Percentiles rank a stretch among this genome's conserved stretches.
Evolutionary conservation across 2,329 filamentous ascomycete genomes (phyloP).

Genomic region (Penicillium glabrum): DNA sequence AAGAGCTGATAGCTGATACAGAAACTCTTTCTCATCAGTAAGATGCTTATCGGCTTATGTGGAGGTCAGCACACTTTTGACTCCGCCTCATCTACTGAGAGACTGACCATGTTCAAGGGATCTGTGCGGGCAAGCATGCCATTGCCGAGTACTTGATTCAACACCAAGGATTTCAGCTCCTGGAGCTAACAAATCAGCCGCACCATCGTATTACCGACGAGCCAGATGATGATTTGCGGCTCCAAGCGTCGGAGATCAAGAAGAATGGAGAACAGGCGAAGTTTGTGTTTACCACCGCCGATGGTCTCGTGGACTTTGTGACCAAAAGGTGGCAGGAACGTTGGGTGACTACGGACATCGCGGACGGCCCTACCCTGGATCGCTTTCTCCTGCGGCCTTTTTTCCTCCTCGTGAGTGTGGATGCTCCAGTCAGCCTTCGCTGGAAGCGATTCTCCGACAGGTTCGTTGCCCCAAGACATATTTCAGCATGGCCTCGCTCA

Average conservation of each 20-base stretch:
- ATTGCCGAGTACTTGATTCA: constrained; percentile 85
- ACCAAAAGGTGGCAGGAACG: constrained; percentile 79
- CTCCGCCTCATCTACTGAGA: background rate
- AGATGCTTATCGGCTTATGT: constrained; percentile 54
- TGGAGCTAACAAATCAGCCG: constrained; percentile 56
- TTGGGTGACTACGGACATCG: constrained; percentile 84
- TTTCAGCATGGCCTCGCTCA: background rate
- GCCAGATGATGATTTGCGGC: constrained; percentile 27
- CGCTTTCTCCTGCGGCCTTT: constrained; percentile 78
- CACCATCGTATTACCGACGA: constrained; percentile 21
- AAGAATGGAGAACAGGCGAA: constrained; percentile 18
- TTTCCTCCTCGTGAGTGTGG: constrained; percentile 88
- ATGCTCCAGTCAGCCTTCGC: constrained; percentile 80
- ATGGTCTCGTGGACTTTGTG: constrained; percentile 77
- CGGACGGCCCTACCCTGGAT: constrained; percentile 71
- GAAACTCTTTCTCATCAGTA: background rate
- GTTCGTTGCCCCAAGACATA: constrained; percentile 23
- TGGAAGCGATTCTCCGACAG: constrained; percentile 74
- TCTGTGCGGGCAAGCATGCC: constrained; percentile 89
- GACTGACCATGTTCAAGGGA: constrained; percentile 56
- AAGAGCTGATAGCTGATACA: background rate
- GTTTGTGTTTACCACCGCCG: constrained; percentile 59
- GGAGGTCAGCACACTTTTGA: constrained; percentile 41
- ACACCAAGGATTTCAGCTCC: constrained; percentile 75
- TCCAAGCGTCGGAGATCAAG: constrained; percentile 26